Conservation (phyloP, 306 rosid genomes). For the Sesbania bispinosa region DNA sequence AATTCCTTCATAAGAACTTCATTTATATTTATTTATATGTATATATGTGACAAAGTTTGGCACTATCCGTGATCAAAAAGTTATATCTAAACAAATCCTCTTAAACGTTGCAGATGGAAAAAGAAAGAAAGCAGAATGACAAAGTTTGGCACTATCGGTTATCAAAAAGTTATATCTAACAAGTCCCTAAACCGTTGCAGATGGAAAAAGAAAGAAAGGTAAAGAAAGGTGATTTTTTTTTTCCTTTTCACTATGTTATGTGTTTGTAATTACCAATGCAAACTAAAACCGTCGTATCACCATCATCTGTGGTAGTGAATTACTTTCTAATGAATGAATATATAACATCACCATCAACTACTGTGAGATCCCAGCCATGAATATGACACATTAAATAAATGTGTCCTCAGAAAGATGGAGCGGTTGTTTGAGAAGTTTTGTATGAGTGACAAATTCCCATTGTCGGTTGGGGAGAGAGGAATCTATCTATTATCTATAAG, state of each 20-base stretch:
- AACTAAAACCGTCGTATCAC: conserved; percentile 18
- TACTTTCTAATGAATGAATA: conserved; percentile 25
- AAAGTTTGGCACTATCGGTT: no score
- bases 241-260: neutral
- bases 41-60: conserved; percentile 13
- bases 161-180: no score
- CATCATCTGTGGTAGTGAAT: conserved; percentile 32
- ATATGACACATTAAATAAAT: conserved; percentile 25
- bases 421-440: conserved; percentile 2
- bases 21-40: neutral
- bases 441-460: conserved; percentile 27
- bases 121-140: no score
- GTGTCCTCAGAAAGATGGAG: conserved; percentile 15
- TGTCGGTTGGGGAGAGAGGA: conserved; percentile 25
- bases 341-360: conserved; percentile 31
- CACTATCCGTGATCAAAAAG: neutral
- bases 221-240: no score
- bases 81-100: neutral
- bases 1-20: no score
- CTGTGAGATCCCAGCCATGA: conserved; percentile 19
- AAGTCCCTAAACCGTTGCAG: no score
- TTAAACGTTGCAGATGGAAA: no score
- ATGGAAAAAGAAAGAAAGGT: no score
- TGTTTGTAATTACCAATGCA: neutral
- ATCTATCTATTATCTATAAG: neutral